Conservation (phyloP, 805 yeast genomes). For the Brettanomyces bruxellensis region DNA sequence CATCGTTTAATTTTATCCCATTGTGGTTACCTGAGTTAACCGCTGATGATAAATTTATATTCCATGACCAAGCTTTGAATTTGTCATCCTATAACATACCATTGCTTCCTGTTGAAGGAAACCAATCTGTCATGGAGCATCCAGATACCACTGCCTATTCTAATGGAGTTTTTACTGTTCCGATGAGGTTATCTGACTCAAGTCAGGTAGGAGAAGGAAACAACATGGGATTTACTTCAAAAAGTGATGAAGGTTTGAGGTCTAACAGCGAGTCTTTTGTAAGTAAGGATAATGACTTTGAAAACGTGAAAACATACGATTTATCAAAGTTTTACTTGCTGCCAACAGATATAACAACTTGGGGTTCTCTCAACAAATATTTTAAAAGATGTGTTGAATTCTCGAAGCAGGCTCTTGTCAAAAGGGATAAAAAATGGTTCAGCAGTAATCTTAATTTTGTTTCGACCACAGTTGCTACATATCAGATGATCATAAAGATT, state of each 20-base stretch:
- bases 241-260: not conserved
- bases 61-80: conserved; percentile 51
- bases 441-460: conserved; percentile 43
- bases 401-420: conserved; percentile 41
- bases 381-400: conserved; percentile 39
- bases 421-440: conserved; percentile 42
- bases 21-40: conserved; percentile 60
- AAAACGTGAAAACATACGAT: too few relatives aligned
- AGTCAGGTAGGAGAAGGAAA: not conserved
- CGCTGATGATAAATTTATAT: conserved; percentile 44
- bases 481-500: conserved; percentile 48
- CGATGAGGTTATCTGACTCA: conserved; percentile 9
- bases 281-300: not conserved
- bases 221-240: not conserved
- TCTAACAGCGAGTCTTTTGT: not conserved
- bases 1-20: conserved; percentile 26
- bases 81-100: conserved; percentile 55
- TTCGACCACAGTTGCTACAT: conserved; percentile 41
- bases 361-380: conserved; percentile 47
- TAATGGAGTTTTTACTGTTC: conserved; percentile 15
- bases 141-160: conserved; percentile 16
- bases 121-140: conserved; percentile 5
- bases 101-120: conserved; percentile 29
- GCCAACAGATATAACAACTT: conserved; percentile 47
- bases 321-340: conserved; percentile 40